Evolutionary conservation across 1,139 yeast genomes (phyloP), one percentile per base, ranked within the genome.

Genomic region (Candida labiduridarum): DNA sequence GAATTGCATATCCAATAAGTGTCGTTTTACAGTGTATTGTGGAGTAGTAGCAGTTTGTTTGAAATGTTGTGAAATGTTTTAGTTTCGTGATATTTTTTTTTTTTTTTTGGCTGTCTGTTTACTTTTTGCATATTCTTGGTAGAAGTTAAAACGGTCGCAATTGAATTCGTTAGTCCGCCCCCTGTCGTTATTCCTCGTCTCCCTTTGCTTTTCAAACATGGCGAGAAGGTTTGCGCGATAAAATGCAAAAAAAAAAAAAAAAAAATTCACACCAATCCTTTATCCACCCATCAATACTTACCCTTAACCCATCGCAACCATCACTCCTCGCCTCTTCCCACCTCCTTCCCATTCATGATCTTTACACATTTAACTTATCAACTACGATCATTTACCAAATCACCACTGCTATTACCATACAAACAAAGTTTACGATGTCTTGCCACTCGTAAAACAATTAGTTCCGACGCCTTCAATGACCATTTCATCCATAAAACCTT

Each of bases 401-500:
- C 41, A 22, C 15, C 4, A 34, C 38, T 16, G 14, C 6, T n/a
- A 16, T 38, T 16, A 19, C 6, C 22, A 16, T 38, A 11, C 14
- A 9, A 19, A 19, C 41, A 38, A 22, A 12, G 31, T 3, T 11
- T 38, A n/a, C 27, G 41, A 19, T 22, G 30, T 38, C n/a, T 38
- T 11, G 15, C 34, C 4, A 27, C 43, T 19, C 29, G 25, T 4
- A 16, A 27, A 11, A 14, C 30, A 7, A 22, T n/a, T 8, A 19
- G 3, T 19, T 14, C 40, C 15, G 50, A 49, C 31, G 25, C 49
- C 15, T 52, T 55, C 43, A 48, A 56, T 18, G 57, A 56, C 38
- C 46, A 54, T 14, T 54, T 52, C 38, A 56, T 56, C 11, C 53
- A 47, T 39, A 56, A 56, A 38, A 50, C 57, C 16, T 45, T 56